Evolutionary conservation across 331 rosid species (phyloP), one percentile per base, ranked within the genome.

Genomic region (Stylosanthes scabra): DNA sequence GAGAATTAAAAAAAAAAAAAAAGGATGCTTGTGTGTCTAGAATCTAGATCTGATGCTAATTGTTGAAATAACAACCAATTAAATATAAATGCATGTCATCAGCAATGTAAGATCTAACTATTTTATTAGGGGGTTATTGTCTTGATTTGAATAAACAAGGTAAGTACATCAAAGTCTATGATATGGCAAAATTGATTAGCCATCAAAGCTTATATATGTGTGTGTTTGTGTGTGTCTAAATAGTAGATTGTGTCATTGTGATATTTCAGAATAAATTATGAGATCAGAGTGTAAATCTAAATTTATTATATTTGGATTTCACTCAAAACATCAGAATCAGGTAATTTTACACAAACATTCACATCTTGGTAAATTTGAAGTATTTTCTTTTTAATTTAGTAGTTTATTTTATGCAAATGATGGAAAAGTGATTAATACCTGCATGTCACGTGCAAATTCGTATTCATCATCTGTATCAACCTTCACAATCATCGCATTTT

Each of bases 401-500:
- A 6, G 7, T 11, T 55, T 39, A 11, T 9, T 7, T 1, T 0
- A n/a, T 5, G 6, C 9, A 2, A 62, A 66, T 61, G 63, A 59
- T 37, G 70, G 54, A 49, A 42, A 54, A 55, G 55, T 63, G 68
- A 20, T 25, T 4, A 44, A 68, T 76, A 94, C 99, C 96, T 94
- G 97, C 99, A 91, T 91, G 71, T 91, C 97, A 0, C 88, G 90
- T 2, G 96, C 87, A 55, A 89, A 91, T 73, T 91, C 91, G 42
- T 91, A 89, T 80, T 91, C 97, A 4, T 91, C 90, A 68, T 94
- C 99, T 8, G 96, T 94, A 70, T 91, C 99, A 63, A 94, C 97
- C 85, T 94, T 91, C n/a, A 94, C 77, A 74, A 94, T 81, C 66
- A 82, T 39, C 9, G 85, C 93, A 59, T 84, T 88, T 61, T 63